A percentile compares a stretch with the other conserved stretches of the same genome.
Evolutionary conservation across 2,329 filamentous ascomycete genomes (phyloP).

Genomic region (Aspergillus hortae): DNA sequence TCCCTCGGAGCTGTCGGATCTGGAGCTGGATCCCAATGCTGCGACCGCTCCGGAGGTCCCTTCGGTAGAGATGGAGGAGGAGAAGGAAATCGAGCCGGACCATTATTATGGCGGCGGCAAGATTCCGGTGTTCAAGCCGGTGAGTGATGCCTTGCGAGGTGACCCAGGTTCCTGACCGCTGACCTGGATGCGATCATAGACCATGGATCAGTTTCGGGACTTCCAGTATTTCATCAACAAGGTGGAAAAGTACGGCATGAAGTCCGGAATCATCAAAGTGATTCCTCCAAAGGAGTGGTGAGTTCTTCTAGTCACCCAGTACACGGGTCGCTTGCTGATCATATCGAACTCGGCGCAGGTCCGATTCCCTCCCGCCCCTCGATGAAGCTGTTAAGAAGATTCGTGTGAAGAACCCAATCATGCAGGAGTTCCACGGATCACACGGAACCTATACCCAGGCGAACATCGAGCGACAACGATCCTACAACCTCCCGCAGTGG

Average conservation of each 20-base stretch:
- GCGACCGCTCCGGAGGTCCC: slow-evolving; percentile 19
- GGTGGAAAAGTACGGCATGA: slow-evolving; percentile 93
- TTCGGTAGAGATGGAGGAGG: slow-evolving; percentile 47
- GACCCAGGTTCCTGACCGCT: slow-evolving; percentile 9
- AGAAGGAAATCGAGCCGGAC: slow-evolving; percentile 76
- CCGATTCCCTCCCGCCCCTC: slow-evolving; percentile 68
- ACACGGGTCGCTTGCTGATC: neutral
- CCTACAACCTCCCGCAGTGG: slow-evolving; percentile 97
- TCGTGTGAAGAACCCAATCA: slow-evolving; percentile 93
- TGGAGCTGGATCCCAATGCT: slow-evolving; percentile 36
- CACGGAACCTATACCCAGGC: slow-evolving; percentile 95
- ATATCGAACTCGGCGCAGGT: slow-evolving; percentile 42
- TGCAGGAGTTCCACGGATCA: slow-evolving; percentile 94
- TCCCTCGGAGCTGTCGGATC: slow-evolving; percentile 39
- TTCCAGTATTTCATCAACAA: slow-evolving; percentile 90
- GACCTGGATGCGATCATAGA: slow-evolving; percentile 41
- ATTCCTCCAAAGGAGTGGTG: slow-evolving; percentile 93
- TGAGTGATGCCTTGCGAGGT: slow-evolving; percentile 41
- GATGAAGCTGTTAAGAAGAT: slow-evolving; percentile 87
- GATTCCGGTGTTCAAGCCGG: slow-evolving; percentile 89
- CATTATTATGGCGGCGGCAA: slow-evolving; percentile 80
- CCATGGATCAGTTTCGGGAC: slow-evolving; percentile 89
- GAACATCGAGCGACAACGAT: slow-evolving; percentile 92
- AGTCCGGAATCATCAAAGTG: slow-evolving; percentile 93
- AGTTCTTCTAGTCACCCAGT: slow-evolving; percentile 25